Percentiles rank a stretch among this genome's conserved stretches.
Conservation (phyloP, 1,284 basidiomycete genomes). For the Schizophyllum amplum region DNA sequence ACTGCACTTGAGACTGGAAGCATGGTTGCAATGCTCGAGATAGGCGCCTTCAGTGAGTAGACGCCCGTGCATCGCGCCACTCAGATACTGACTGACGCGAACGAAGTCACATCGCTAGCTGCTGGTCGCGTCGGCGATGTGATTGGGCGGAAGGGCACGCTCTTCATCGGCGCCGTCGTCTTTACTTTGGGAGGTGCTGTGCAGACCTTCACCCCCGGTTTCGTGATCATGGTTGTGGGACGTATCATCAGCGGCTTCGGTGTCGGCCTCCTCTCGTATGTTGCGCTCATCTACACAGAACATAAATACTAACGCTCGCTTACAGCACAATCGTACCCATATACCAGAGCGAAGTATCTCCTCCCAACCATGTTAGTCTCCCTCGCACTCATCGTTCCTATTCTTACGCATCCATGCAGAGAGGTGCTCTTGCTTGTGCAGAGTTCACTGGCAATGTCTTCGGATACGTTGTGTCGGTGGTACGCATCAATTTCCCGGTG, state of each 20-base stretch:
- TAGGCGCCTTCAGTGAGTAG: slow-evolving; percentile 82
- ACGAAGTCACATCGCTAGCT: slow-evolving; percentile 77
- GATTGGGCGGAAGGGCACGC: slow-evolving; percentile 80
- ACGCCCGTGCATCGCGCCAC: not conserved
- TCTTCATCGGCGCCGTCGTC: slow-evolving; percentile 79
- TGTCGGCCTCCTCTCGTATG: slow-evolving; percentile 85
- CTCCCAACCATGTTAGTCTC: slow-evolving; percentile 77
- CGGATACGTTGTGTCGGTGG: slow-evolving; percentile 91
- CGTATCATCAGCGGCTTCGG: slow-evolving; percentile 86
- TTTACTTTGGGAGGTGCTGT: slow-evolving; percentile 86
- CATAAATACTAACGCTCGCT: slow-evolving; percentile 3
- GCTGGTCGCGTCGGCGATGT: slow-evolving; percentile 83
- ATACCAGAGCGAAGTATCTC: slow-evolving; percentile 94
- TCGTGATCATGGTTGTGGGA: slow-evolving; percentile 80
- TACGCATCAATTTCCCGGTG: no score
- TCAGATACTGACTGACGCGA: slow-evolving; percentile 1
- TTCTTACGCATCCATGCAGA: slow-evolving; percentile 31
- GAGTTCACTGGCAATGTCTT: slow-evolving; percentile 93
- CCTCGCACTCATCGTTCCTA: not conserved
- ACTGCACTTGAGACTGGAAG: slow-evolving; percentile 62
- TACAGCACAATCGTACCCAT: slow-evolving; percentile 90
- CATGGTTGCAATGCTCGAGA: slow-evolving; percentile 87
- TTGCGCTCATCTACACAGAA: slow-evolving; percentile 11
- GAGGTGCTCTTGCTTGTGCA: slow-evolving; percentile 88
- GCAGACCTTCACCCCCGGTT: slow-evolving; percentile 83